phyloP scores from a whole-genome alignment of 768 basidiomycete species.

The Hygrocybe punicea region DNA sequence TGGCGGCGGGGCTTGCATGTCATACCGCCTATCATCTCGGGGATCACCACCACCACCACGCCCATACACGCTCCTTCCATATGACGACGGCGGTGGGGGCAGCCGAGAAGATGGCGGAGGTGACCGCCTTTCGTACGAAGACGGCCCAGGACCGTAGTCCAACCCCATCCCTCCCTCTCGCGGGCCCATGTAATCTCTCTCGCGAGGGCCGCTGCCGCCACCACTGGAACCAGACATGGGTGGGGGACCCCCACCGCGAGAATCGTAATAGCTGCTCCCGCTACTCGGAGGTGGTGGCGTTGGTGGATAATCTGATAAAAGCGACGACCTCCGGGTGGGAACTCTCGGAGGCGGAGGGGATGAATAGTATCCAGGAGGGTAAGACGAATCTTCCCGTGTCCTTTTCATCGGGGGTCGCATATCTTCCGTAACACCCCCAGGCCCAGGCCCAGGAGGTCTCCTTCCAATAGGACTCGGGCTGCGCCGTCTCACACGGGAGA shows the following conservation, averaged over 20 bases:
- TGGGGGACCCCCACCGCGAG: slow-evolving; percentile 13
- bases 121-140: slow-evolving; percentile 41
- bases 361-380: slow-evolving; percentile 33
- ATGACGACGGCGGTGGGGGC: slow-evolving; percentile 17
- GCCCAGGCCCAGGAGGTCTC: slow-evolving; percentile 26
- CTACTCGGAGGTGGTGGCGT: slow-evolving; percentile 24
- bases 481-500: slow-evolving; percentile 43
- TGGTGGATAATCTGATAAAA: background rate
- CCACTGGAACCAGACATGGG: slow-evolving; percentile 12
- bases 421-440: slow-evolving; percentile 32
- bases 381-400: slow-evolving; percentile 40
- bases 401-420: slow-evolving; percentile 46
- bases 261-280: slow-evolving; percentile 34
- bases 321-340: background rate
- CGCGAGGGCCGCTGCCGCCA: slow-evolving; percentile 21
- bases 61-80: slow-evolving; percentile 22
- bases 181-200: slow-evolving; percentile 34
- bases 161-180: slow-evolving; percentile 18
- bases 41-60: slow-evolving; percentile 21
- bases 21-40: slow-evolving; percentile 39
- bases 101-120: slow-evolving; percentile 22
- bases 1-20: slow-evolving; percentile 26
- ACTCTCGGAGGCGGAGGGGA: slow-evolving; percentile 22
- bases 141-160: slow-evolving; percentile 26
- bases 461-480: slow-evolving; percentile 43